Evolutionary conservation across 768 basidiomycete species (phyloP), one percentile per base, ranked within the genome.

Genomic region (Crassisporium funariophilum): DNA sequence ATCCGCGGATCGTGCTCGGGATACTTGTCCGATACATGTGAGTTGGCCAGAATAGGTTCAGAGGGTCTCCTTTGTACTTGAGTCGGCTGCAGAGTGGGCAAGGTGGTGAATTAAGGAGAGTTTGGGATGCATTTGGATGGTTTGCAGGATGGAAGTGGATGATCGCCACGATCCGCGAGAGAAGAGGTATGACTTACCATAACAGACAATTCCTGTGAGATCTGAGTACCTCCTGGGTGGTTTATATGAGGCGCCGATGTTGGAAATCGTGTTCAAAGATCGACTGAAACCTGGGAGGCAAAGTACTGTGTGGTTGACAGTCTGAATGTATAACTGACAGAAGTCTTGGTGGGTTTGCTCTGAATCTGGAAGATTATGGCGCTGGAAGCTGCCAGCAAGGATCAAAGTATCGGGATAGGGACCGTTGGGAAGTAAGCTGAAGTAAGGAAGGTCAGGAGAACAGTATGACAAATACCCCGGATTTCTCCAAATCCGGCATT

Each of bases 11-110:
- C 58, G 35, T 63, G 61, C 15, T 68, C 63, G 10, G 29, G 29
- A n/a, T 31, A 31, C 29, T 31, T 31, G 29, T 31, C 29, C 10
- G 29, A 11, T n/a, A 2, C 29, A 29, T 13, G 27, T 13, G 13
- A 13, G 8, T 29, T 29, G 27, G 50, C 57, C 37, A 62, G 41
- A 45, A 57, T 42, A 17, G 52, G 33, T 35, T 72, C 66, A 10
- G 66, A 57, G 1, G 67, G 63, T 9, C 61, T 63, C 42, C 58
- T 60, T 47, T 73, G 67, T 9, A 68, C 65, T 50, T 67, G 67
- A 6, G 65, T 63, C 21, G 70, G 69, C 68, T 72, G 51, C 31
- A 46, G 39, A 31, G 3, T 31, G 29, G n/a, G 10, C 29, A 31
- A n/a, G n/a, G n/a, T n/a, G n/a, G n/a, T n/a, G n/a, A n/a, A n/a